A percentile compares a stretch with the other conserved stretches of the same genome.
Conservation (phyloP, 2,329 filamentous ascomycete genomes). For the Byssothecium circinans region DNA sequence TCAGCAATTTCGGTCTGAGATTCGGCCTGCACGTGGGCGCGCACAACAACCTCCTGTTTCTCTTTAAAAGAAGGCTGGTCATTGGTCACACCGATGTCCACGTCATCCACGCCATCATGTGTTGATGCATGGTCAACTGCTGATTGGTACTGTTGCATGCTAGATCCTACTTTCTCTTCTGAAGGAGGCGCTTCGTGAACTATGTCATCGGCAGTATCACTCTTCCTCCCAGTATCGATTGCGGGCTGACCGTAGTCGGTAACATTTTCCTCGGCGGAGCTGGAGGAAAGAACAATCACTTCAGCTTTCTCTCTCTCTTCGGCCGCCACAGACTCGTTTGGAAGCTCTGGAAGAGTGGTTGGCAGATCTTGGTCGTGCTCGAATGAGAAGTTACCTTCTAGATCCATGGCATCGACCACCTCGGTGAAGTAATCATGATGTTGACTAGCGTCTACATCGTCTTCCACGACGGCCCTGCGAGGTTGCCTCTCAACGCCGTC, state of each 20-base stretch:
- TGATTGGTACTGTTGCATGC: too few relatives aligned
- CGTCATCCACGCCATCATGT: too few relatives aligned
- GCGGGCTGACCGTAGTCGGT: not conserved
- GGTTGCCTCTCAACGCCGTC: not conserved
- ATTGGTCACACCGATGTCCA: too few relatives aligned
- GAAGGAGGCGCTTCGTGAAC: too few relatives aligned
- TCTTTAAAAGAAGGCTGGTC: too few relatives aligned
- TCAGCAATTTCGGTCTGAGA: too few relatives aligned
- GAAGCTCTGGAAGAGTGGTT: not conserved
- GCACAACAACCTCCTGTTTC: too few relatives aligned
- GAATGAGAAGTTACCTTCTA: not conserved
- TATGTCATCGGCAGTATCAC: not conserved
- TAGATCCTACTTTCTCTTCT: too few relatives aligned
- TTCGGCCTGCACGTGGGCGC: too few relatives aligned
- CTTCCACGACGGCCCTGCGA: not conserved
- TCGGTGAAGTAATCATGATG: not conserved
- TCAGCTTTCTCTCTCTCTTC: slow-evolving; percentile 5
- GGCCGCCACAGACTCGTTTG: not conserved
- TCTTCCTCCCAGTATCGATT: not conserved
- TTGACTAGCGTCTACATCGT: not conserved
- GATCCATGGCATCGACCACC: not conserved
- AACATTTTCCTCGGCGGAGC: slow-evolving; percentile 9
- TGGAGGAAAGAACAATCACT: slow-evolving; percentile 17
- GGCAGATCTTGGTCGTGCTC: not conserved
- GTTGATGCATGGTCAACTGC: too few relatives aligned